phyloP scores from a whole-genome alignment of 805 yeast species.

The Scheffersomyces amazonensis region DNA sequence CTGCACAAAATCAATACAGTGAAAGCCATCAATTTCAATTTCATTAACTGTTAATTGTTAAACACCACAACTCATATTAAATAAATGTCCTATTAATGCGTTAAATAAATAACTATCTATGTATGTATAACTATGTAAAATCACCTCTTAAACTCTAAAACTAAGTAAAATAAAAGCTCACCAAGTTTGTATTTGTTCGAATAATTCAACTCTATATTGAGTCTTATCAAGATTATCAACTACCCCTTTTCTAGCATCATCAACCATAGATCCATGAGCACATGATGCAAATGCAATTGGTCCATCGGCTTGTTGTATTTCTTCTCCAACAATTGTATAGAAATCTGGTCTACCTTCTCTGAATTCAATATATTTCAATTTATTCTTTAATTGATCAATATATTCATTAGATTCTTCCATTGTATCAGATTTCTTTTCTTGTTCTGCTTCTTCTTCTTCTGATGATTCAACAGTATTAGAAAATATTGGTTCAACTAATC shows the following conservation, averaged over 20 bases:
- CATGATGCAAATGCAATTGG: slow-evolving; percentile 57
- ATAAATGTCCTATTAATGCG: no score
- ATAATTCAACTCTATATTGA: slow-evolving; percentile 61
- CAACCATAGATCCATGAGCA: slow-evolving; percentile 64
- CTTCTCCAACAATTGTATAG: slow-evolving; percentile 32
- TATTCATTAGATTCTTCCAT: slow-evolving; percentile 2
- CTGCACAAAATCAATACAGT: no score
- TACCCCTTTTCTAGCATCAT: slow-evolving; percentile 49
- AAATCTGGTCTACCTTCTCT: slow-evolving; percentile 50
- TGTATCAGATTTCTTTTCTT: slow-evolving; percentile 3
- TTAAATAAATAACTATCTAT: no score
- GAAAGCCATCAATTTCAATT: no score
- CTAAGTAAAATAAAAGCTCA: slow-evolving; percentile 13
- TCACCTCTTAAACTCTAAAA: no score
- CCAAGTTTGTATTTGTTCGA: slow-evolving; percentile 78
- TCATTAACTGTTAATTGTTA: no score
- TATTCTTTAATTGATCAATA: slow-evolving; percentile 11
- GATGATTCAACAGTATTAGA: slow-evolving; percentile 1
- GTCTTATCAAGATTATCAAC: slow-evolving; percentile 35
- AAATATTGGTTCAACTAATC: background rate
- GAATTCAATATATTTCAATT: slow-evolving; percentile 33
- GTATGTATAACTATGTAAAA: no score
- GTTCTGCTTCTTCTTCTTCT: slow-evolving; percentile 4
- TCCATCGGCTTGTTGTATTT: slow-evolving; percentile 36
- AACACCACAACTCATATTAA: no score